Evolutionary conservation across 2,329 filamentous ascomycete genomes (phyloP), one percentile per base, ranked within the genome.

Genomic region (Fusarium algeriense): DNA sequence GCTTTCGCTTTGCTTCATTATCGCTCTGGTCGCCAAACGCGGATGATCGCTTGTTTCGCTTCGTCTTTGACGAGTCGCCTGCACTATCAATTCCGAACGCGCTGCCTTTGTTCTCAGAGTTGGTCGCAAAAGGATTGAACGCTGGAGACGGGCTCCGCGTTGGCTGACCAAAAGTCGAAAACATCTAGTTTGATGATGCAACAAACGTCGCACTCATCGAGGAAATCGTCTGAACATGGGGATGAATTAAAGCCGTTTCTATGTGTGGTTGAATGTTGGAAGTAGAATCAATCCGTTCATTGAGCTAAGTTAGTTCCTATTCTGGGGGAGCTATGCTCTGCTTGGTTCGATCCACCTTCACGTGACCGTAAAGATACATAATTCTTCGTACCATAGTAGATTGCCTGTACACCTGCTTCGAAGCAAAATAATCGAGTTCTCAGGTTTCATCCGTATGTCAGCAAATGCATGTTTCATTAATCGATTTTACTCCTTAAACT

Each of bases 121-220:
- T 69, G 53, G 60, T 75, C 49, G 80, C 80, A 76, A 82, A 82
- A 23, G 80, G 80, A 67, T 81, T 82, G 64, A 75, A 73, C 61
- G 76, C 77, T 64, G 79, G 74, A 76, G 80, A 76, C 70, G 77
- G 74, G 72, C 75, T 77, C 71, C 77, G 74, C 78, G 80, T 78
- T 74, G 79, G 75, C 73, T 79, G 78, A 71, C 78, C 76, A 64
- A 81, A 78, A 59, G 79, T 70, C 64, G 81, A 79, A 77, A 80
- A 79, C 81, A 83, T 83, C 75, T 78, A 76, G 75, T 70, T 78
- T 74, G 80, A 81, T 79, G 80, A 80, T 80, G 81, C 81, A 81
- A 81, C 80, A 65, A 67, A 69, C 73, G 80, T 82, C 79, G 80
- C 81, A 80, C 75, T 79, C 80, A 82, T 77, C 79, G 74, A 73